Evolutionary conservation across 345 rosid species (phyloP).

Genomic region (Gossypium anomalum): DNA sequence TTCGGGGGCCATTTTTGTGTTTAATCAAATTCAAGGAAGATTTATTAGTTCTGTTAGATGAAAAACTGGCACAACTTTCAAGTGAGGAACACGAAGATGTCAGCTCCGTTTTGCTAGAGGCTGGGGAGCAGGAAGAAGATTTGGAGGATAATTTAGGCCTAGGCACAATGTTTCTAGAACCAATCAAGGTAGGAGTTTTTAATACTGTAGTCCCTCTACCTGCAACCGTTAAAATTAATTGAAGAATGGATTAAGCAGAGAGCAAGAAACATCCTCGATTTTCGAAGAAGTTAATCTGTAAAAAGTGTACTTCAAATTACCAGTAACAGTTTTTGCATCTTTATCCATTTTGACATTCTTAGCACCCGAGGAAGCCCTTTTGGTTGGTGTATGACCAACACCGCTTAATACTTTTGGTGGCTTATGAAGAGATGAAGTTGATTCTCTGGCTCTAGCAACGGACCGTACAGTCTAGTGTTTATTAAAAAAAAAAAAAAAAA

Average conservation of each 20-base stretch:
- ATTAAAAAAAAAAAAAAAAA: conserved; percentile 7
- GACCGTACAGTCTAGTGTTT: conserved; percentile 31
- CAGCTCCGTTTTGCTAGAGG: conserved; percentile 43
- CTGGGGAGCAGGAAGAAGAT: conserved; percentile 42
- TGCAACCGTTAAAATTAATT: conserved; percentile 26
- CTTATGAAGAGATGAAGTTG: conserved; percentile 39
- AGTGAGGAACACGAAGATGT: conserved; percentile 57
- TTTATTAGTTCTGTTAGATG: conserved; percentile 41
- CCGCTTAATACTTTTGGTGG: conserved; percentile 42
- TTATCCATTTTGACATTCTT: conserved; percentile 50
- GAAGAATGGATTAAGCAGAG: conserved; percentile 14
- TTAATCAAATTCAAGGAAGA: conserved; percentile 31
- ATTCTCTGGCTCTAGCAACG: conserved; percentile 31
- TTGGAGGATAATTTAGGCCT: conserved; percentile 41
- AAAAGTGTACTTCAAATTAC: conserved; percentile 20
- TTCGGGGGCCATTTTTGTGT: conserved; percentile 35
- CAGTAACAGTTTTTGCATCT: conserved; percentile 33
- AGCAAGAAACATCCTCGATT: not conserved
- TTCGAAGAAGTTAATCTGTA: not conserved
- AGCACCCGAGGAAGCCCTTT: conserved; percentile 49
- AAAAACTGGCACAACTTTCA: conserved; percentile 59
- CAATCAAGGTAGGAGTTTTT: conserved; percentile 32
- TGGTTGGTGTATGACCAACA: conserved; percentile 35
- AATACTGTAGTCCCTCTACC: conserved; percentile 39
- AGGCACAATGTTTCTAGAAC: conserved; percentile 34